Percentiles rank a stretch among this genome's conserved stretches.
phyloP scores from a whole-genome alignment of 768 basidiomycete species.

The Hortiboletus flavorubellus region DNA sequence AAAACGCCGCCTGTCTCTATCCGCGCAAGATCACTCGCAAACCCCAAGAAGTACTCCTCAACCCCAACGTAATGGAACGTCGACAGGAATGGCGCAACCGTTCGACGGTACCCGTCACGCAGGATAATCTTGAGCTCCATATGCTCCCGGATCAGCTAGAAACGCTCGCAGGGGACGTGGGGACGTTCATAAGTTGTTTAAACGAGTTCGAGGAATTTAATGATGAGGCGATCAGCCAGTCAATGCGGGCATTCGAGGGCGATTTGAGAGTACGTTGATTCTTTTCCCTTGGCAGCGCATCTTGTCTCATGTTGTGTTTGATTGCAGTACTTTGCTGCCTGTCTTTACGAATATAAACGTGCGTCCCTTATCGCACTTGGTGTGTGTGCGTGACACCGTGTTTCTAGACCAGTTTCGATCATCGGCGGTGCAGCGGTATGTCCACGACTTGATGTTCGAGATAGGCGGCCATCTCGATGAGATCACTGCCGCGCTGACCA shows the following conservation, averaged over 20 bases:
- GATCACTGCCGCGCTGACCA: constrained; percentile 42
- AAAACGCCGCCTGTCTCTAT: constrained; percentile 52
- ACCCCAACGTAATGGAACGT: constrained; percentile 29
- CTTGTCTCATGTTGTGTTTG: not conserved
- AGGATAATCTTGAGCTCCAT: constrained; percentile 43
- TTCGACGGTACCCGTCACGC: constrained; percentile 34
- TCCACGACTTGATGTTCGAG: constrained; percentile 45
- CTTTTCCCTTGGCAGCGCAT: not conserved
- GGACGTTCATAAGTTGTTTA: constrained; percentile 44
- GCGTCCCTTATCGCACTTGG: not conserved
- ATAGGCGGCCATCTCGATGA: constrained; percentile 51
- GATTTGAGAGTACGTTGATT: constrained; percentile 40
- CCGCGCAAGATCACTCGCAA: constrained; percentile 42
- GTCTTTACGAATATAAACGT: constrained; percentile 46
- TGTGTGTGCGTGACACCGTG: not conserved
- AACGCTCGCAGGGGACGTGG: constrained; percentile 44
- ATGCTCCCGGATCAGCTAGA: constrained; percentile 45
- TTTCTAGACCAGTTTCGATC: constrained; percentile 45
- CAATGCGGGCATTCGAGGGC: constrained; percentile 44
- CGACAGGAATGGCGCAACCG: constrained; percentile 32
- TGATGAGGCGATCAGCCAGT: constrained; percentile 47
- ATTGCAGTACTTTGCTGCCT: constrained; percentile 47
- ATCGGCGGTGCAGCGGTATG: constrained; percentile 49
- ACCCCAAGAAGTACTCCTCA: constrained; percentile 34
- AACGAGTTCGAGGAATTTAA: constrained; percentile 56